Conservation (phyloP, 2,329 filamentous ascomycete genomes). For the Aspergillus glaucus region DNA sequence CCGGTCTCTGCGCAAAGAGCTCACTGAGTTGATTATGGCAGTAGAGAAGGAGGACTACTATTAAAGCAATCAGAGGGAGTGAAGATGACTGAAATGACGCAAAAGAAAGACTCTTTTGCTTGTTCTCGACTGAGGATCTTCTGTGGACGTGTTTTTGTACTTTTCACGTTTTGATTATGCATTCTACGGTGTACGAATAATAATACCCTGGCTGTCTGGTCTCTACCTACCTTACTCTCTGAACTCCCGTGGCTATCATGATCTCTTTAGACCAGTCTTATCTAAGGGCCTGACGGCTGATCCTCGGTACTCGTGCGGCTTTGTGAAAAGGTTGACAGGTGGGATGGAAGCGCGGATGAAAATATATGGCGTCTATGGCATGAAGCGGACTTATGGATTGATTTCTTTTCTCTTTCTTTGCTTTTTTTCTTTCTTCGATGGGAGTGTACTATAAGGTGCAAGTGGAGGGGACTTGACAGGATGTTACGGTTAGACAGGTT, state of each 20-base stretch:
- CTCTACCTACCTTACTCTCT: background rate
- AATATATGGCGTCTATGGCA: conserved; percentile 13
- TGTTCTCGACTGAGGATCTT: background rate
- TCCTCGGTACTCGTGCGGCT: background rate
- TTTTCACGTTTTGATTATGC: background rate
- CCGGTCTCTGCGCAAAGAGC: conserved; percentile 34
- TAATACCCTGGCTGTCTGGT: conserved; percentile 1
- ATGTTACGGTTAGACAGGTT: no score
- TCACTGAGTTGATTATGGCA: conserved; percentile 38
- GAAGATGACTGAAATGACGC: background rate
- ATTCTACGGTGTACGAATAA: background rate
- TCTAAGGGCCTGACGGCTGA: no score
- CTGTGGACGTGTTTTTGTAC: background rate
- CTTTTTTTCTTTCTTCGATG: background rate
- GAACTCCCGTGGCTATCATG: background rate
- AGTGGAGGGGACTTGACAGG: no score
- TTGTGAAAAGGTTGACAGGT: background rate
- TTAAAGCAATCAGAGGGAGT: conserved; percentile 7
- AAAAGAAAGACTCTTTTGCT: background rate
- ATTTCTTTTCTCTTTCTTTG: background rate
- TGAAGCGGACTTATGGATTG: conserved; percentile 7
- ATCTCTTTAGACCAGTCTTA: no score
- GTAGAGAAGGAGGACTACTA: conserved; percentile 36
- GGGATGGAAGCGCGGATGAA: background rate
- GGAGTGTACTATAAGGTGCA: background rate